Evolutionary conservation across 805 yeast genomes (phyloP), one percentile per base, ranked within the genome.

Genomic region (Yamadazyma olivae): DNA sequence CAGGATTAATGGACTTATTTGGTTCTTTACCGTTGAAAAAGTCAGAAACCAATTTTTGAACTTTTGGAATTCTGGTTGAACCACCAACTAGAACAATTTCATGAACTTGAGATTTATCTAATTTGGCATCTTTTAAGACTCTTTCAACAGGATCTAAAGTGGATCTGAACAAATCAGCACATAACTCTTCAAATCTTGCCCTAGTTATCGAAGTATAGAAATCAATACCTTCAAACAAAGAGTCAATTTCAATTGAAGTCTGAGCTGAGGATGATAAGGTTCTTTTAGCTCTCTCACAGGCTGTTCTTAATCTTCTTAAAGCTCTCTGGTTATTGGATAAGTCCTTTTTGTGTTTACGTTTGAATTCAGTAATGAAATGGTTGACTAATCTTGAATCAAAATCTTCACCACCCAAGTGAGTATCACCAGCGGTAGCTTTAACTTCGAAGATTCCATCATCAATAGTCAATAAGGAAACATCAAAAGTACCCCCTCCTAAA

Each of bases 41-140:
- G 48, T 83, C 77, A 70, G 91, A 95, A 51, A 91, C 77, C 56
- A 91, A 76, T 70, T 86, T 84, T 74, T 90, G 98, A 53, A 91
- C 91, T 77, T 89, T 93, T 71, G 98, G 99, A 72, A 91, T 93
- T 78, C 98, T 87, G 38, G 99, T 93, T 27, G 99, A 91, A 70
- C 99, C 99, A 76, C 99, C 99, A 59, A 91, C 99, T 36, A 91
- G 74, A 30, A 91, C 98, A 59, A 91, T 89, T 58, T 91, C 99
- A 64, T 91, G 88, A 54, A 91, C 79, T 53, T 87, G 95, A 46
- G 81, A 70, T 70, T 85, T 85, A 66, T 81, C 81, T 46, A 90
- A 75, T 62, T 90, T 91, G 35, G 97, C 81, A 67, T 93, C 99
- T 67, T 85, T 85, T 62, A 91, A 75, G 33, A 91, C 98, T 69